Base-by-base conservation (phyloP, 2,329 filamentous ascomycete species). In the Thelonectria rubi region DNA sequence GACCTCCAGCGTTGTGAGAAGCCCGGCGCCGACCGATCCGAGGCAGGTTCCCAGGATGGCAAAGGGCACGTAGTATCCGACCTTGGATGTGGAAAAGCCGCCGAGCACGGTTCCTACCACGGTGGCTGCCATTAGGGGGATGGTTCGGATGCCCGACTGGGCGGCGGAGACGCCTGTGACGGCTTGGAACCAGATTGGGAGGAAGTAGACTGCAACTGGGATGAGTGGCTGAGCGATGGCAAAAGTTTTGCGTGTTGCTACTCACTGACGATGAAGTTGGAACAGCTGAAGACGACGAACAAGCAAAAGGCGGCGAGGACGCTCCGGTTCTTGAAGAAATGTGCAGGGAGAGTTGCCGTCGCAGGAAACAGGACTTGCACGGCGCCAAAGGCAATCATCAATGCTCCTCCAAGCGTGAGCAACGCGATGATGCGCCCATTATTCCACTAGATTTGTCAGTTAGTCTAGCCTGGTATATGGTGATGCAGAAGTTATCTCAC, bases 111-210 rank as follows among this genome's bases (percentile, higher is more conserved):
- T 51, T 3, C 56, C 63, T 21, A 67, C 50, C 18, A 72, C 62
- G n/a, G 65, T 68, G 15, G 67, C 51, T 6, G 69, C 39, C 40
- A 69, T 63, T n/a, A 69, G 55, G 8, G 70, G 69, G 2, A 73
- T 56, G 3, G 64, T 60, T 12, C 63, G 58, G 43, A 72, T 66
- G 30, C 71, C 69, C 14, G 68, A 67, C n/a, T 70, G 42, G 6
- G 69, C 60, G 40, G 70, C 68, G 2, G 65, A 62, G n/a, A 60
- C 51, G 49, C 64, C 78, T 59, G 77, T 70, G 56, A 81, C 77
- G 20, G 79, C 76, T 64, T 82, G 80, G 71, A 82, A 83, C 78
- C 80, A 84, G 54, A 83, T 77, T 11, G 82, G 80, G 9, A 84
- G 71, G 69, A 77, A 82, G 70, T 80, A 80, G 3, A 78, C 73